phyloP scores from a whole-genome alignment of 176 grass and related monocot genomes.

The Zoysia pacifica region DNA sequence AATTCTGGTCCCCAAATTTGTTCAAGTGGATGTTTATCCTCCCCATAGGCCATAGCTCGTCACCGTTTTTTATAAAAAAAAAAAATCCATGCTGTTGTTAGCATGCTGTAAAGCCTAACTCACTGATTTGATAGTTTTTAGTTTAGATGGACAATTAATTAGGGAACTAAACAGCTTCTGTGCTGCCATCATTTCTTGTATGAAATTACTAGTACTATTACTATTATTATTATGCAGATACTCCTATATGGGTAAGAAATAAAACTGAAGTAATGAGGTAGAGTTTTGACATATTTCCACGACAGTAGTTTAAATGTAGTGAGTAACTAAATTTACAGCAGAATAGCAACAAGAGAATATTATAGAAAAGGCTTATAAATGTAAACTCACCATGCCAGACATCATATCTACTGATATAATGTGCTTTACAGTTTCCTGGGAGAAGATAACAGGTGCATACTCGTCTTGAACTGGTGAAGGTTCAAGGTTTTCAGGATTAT shows the following conservation, averaged over 20 bases:
- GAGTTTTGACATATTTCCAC: neutral
- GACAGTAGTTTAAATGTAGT: neutral
- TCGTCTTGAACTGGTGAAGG: constrained; percentile 71
- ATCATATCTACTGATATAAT: constrained; percentile 88
- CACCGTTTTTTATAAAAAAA: too few species aligned
- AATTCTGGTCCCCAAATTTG: too few species aligned
- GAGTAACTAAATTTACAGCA: constrained; percentile 9
- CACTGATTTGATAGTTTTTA: neutral
- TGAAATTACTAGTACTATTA: neutral
- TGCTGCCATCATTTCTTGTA: neutral
- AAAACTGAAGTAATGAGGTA: neutral
- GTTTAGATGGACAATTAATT: neutral
- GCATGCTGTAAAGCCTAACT: neutral
- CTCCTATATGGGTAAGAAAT: neutral
- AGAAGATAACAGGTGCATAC: constrained; percentile 88
- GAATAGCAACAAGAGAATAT: constrained; percentile 3
- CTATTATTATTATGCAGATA: neutral
- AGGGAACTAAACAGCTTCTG: neutral
- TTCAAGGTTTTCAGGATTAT: constrained; percentile 65
- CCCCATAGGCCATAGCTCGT: too few species aligned
- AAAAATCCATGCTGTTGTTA: too few species aligned
- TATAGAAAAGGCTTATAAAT: neutral
- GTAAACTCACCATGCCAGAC: constrained; percentile 71
- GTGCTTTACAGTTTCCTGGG: constrained; percentile 83
- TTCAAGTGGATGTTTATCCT: too few species aligned